Evolutionary conservation across 495 filamentous ascomycete species (phyloP).

Genomic region (Neurospora sp.): DNA sequence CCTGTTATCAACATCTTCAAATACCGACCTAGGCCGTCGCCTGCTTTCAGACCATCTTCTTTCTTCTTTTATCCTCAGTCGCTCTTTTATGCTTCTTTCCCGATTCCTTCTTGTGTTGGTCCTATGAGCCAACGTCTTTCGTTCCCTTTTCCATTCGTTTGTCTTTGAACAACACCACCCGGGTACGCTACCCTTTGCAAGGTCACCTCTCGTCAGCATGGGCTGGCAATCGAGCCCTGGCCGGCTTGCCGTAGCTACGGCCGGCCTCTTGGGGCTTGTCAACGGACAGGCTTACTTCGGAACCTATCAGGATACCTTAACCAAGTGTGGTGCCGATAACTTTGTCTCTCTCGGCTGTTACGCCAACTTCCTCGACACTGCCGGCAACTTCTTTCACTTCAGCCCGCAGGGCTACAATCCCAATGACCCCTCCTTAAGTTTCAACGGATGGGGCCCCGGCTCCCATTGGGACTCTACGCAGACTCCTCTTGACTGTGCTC

Average conservation of each 20-base stretch:
- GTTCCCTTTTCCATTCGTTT: background rate
- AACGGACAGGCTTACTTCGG: slow-evolving; percentile 17
- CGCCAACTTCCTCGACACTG: background rate
- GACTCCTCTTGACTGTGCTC: slow-evolving; percentile 16
- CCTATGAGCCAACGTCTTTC: slow-evolving; percentile 1
- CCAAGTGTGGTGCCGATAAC: slow-evolving; percentile 9
- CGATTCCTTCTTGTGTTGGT: background rate
- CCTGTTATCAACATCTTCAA: background rate
- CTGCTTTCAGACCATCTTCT: background rate
- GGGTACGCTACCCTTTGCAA: background rate
- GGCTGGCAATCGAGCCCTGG: slow-evolving; percentile 9
- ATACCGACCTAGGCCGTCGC: background rate
- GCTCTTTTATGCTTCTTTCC: background rate
- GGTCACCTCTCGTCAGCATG: slow-evolving; percentile 13
- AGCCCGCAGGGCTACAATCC: slow-evolving; percentile 4
- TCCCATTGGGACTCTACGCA: slow-evolving; percentile 14
- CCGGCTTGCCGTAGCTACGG: slow-evolving; percentile 17
- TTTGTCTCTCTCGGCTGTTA: slow-evolving; percentile 16
- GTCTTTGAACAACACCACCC: background rate
- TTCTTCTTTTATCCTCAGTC: background rate
- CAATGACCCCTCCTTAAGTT: slow-evolving; percentile 6
- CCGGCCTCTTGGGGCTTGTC: slow-evolving; percentile 12
- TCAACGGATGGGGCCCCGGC: slow-evolving; percentile 11
- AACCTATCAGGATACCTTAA: background rate
- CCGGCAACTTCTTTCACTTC: slow-evolving; percentile 6